These are phyloP conservation scores for Chlamydomonas reinhardtii DNA, from an alignment of 163 green algal genomes.

Conservation along the genomic window DNA sequence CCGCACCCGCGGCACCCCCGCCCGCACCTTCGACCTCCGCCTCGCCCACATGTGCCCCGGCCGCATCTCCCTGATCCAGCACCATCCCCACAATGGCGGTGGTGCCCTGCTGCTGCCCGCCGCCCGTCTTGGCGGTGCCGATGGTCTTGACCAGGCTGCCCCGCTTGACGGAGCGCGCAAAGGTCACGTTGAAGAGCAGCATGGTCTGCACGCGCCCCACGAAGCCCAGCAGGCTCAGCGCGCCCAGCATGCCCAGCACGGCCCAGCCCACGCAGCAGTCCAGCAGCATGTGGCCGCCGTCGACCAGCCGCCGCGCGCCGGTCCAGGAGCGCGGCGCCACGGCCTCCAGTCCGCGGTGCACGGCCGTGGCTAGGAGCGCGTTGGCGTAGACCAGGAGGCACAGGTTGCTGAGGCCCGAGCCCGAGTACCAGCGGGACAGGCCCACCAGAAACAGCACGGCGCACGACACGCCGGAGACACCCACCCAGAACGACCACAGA, in stretches of 20 bases:
- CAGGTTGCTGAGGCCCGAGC: conserved; percentile 55
- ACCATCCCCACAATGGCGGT: conserved; percentile 6
- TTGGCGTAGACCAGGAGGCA: conserved; percentile 76
- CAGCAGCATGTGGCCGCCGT: conserved; percentile 33
- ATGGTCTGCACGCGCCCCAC: conserved; percentile 50
- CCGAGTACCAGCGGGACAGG: conserved; percentile 44
- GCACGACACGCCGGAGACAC: background rate
- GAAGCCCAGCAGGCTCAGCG: conserved; percentile 51
- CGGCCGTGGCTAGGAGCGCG: conserved; percentile 42
- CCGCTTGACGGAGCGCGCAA: conserved; percentile 42
- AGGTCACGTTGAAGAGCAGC: conserved; percentile 58
- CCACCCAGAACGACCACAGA: conserved; percentile 52
- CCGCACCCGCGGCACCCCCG: no score
- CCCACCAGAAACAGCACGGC: conserved; percentile 42
- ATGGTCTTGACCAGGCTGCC: conserved; percentile 50
- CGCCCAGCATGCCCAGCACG: conserved; percentile 42
- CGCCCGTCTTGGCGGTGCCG: conserved; percentile 28
- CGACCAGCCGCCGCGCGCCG: conserved; percentile 16
- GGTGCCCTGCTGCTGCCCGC: conserved; percentile 1
- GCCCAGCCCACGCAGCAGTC: conserved; percentile 24
- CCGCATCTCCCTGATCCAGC: background rate
- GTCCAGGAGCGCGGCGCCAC: conserved; percentile 11
- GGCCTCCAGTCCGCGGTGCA: conserved; percentile 35
- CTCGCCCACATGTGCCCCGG: no score
- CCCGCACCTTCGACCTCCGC: no score